Base-by-base conservation (phyloP, 768 basidiomycete species). In the Leccinum olivaceopallidum region DNA sequence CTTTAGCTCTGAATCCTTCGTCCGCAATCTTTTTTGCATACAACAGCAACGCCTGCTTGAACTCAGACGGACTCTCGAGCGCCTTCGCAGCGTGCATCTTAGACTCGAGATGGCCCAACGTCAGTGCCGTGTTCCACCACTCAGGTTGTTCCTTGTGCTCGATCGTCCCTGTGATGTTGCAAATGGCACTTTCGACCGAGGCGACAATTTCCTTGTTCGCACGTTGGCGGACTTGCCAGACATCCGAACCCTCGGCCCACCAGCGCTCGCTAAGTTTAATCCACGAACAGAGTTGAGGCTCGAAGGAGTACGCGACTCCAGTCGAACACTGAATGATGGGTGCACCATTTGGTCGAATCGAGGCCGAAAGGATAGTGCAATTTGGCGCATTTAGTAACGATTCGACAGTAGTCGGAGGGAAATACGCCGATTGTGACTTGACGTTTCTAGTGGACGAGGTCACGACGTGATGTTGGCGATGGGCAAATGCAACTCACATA, bases 21-120 rank as follows among this genome's bases (percentile, higher is more conserved):
- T 97, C 92, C 37, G 90, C 93, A 47, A 98, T 79, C 76, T 85
- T 87, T 78, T 84, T 90, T 39, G 93, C 88, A 71, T 97, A 98
- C 64, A 85, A 64, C 57, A 87, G 64, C 65, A 98, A 70, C 57
- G 84, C 85, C 67, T 86, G 83, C 72, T 87, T 91, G 75, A 92
- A 97, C 75, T 98, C 97, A 53, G 78, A 74, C n/a, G 85, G 83
- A 68, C 93, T 95, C 22, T 94, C 92, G 37, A 98, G 78, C 53
- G 85, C 71, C 63, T 78, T 82, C 18, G 92, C 84, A 6, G 92
- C 87, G 69, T 87, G 84, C 74, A 97, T 71, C 62, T 86, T 83
- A 54, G 86, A 87, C 78, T 99, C 97, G 60, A 97, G 78, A 75
- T 97, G 94, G 6, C 92, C 92, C 22, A 99, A 81, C 14, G 92